A percentile compares a stretch with the other conserved stretches of the same genome.
Conservation (phyloP, 768 basidiomycete species). For the Leccinum sublutescens region DNA sequence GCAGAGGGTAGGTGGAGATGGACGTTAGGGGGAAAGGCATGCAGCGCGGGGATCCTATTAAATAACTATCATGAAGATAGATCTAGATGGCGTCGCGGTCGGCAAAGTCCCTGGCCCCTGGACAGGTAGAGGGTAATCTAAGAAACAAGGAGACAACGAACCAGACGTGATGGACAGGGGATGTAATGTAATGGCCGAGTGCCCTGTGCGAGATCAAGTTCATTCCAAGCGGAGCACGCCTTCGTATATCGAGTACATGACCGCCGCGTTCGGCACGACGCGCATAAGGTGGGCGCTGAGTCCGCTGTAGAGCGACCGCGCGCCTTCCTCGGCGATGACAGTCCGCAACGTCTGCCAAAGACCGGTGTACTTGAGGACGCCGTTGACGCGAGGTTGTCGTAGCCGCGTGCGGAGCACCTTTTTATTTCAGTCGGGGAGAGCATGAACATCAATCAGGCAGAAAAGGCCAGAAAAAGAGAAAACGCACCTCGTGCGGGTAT, state of each 20-base stretch:
- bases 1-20: slow-evolving; percentile 3
- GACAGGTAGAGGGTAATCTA: too few species aligned
- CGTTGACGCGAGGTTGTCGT: slow-evolving; percentile 81
- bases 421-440: background rate
- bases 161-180: background rate
- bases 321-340: slow-evolving; percentile 89
- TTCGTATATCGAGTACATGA: slow-evolving; percentile 97
- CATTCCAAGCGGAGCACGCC: slow-evolving; percentile 63
- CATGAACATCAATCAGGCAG: background rate
- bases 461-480: background rate
- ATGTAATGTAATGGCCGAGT: background rate
- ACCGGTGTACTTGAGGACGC: slow-evolving; percentile 81
- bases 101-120: background rate
- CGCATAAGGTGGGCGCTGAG: slow-evolving; percentile 94
- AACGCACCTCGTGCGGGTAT: slow-evolving; percentile 92
- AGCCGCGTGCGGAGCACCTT: slow-evolving; percentile 74
- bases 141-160: background rate
- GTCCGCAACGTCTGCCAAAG: slow-evolving; percentile 81
- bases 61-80: slow-evolving; percentile 6
- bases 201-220: background rate
- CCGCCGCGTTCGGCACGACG: slow-evolving; percentile 94
- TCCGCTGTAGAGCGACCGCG: slow-evolving; percentile 83
- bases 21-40: too few species aligned
- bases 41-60: slow-evolving; percentile 12
- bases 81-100: slow-evolving; percentile 12